Evolutionary conservation across 2,329 filamentous ascomycete genomes (phyloP), one percentile per base, ranked within the genome.

Genomic region (Pyrenochaeta sp.): DNA sequence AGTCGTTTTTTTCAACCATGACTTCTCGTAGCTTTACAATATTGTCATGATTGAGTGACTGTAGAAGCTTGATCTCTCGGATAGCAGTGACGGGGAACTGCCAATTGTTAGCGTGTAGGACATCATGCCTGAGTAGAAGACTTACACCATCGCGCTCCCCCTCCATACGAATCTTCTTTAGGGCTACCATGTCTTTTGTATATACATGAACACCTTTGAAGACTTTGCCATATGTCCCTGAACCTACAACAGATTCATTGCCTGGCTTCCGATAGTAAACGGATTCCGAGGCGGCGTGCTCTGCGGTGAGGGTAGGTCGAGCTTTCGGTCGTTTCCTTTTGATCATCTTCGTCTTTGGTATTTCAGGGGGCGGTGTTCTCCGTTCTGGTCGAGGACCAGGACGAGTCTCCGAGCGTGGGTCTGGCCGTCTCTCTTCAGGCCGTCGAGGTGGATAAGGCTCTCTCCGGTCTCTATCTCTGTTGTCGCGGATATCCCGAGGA

Each of bases 1-100:
- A 99, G 76, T 98, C 93, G 64, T 98, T 98, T 72, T 90, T 91
- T 78, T 99, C 95, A 2, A 99, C 95, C 95, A 99, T 99, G 62
- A 96, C 91, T 77, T 97, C 92, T 61, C 90, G 87, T 15, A 97
- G 79, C 35, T 88, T 87, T 51, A 97, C 91, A 45, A 97, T 88
- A 67, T 96, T 96, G 54, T 83, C 79, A 67, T 96, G 91, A 58
- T 89, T 88, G 18, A 96, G 82, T 3, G 90, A 93, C 71, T 96
- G 92, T n/a, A 97, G 82, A 20, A 97, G 81, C 74, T 96, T 96
- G 79, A 97, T 93, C 75, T 97, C 92, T 55, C 92, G 87, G 21
- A 96, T 90, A 0, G 92, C 92, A 0, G 92, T 97, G 39, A 97
- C 91, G 0, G 92, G 92, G 63, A 96, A 96, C 69, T 79, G 49